Percentiles rank a stretch among this genome's conserved stretches.
Conservation (phyloP, 164 flowering plant genomes). For the Chimonanthus salicifolius region DNA sequence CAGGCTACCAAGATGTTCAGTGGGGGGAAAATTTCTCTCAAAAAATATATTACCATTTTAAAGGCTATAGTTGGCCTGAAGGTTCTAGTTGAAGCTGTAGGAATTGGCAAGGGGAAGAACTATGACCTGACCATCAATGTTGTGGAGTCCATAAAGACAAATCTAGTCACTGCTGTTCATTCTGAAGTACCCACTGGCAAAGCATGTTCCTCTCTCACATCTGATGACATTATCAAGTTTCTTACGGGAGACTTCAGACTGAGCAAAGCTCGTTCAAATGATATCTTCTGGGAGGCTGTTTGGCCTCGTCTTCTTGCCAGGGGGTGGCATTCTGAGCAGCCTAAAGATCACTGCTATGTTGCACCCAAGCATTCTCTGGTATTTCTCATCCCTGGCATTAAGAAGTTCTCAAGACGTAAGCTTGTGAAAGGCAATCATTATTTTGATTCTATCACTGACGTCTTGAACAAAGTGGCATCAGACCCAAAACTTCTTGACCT, state of each 20-base stretch:
- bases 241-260: slow-evolving; percentile 68
- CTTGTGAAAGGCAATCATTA: slow-evolving; percentile 65
- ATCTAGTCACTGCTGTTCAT: slow-evolving; percentile 26
- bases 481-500: slow-evolving; percentile 73
- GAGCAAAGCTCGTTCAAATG: slow-evolving; percentile 85
- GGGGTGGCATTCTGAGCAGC: slow-evolving; percentile 98
- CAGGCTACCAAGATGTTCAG: slow-evolving; percentile 63
- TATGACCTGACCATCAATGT: slow-evolving; percentile 61
- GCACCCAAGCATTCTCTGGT: slow-evolving; percentile 47
- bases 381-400: slow-evolving; percentile 66
- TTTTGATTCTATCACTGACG: slow-evolving; percentile 72
- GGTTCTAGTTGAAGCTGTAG: slow-evolving; percentile 66
- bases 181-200: slow-evolving; percentile 64
- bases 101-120: slow-evolving; percentile 72
- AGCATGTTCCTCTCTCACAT: slow-evolving; percentile 63
- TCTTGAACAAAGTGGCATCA: slow-evolving; percentile 57
- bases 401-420: slow-evolving; percentile 66
- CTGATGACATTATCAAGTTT: slow-evolving; percentile 55
- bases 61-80: slow-evolving; percentile 55
- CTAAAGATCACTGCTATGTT: slow-evolving; percentile 32
- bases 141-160: slow-evolving; percentile 36
- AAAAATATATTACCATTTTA: slow-evolving; percentile 60
- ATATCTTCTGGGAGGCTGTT: slow-evolving; percentile 97
- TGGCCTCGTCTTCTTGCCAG: slow-evolving; percentile 95
- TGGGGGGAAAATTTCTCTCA: slow-evolving; percentile 52